Evolutionary conservation across 73 alveolate species (phyloP), one percentile per base, ranked within the genome.

Genomic region (Halteria grandinella): DNA sequence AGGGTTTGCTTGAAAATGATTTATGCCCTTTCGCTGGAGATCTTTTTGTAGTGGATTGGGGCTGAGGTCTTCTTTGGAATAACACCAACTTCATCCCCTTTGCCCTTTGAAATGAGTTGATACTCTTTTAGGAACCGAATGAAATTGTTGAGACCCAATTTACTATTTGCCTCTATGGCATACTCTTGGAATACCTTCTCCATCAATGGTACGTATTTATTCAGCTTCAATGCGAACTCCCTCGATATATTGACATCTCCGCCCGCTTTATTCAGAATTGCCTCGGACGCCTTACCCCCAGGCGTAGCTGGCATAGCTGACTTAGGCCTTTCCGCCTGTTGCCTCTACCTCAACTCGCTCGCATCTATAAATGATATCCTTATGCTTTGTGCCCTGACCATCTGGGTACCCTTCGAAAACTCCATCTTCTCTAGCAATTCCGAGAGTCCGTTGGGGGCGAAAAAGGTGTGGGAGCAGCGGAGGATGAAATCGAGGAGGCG

Each of bases 111-210:
- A 2, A 60, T 15, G 11, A 60, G 29, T 24, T 60, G 60, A 40
- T 60, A 60, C 24, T 60, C 77, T 45, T 60, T 60, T n/a, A 60
- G 20, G 24, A 60, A 60, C 21, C 48, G 37, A 1, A 60, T 60
- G 34, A 60, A 60, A 60, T 60, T 60, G 58, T 60, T 60, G 60
- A 60, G 37, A 21, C 77, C 77, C 20, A 60, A 49, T 37, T 44
- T 60, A 39, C 77, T 60, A 31, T 59, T 60, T 2, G 77, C 77
- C 43, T 60, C 77, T 12, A 60, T 60, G 1, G 77, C 77, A 60
- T 60, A 60, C 34, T 60, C 24, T 60, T 60, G 29, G 24, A 21
- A 60, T 5, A 60, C 43, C 25, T 60, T 60, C 58, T 60, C 77
- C n/a, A 60, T 28, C 41, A 25, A 60, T n/a, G 60, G 60, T 28